Evolutionary conservation across 441 rosid genomes (phyloP), one percentile per base, ranked within the genome.

Genomic region (Populus trichocarpa): DNA sequence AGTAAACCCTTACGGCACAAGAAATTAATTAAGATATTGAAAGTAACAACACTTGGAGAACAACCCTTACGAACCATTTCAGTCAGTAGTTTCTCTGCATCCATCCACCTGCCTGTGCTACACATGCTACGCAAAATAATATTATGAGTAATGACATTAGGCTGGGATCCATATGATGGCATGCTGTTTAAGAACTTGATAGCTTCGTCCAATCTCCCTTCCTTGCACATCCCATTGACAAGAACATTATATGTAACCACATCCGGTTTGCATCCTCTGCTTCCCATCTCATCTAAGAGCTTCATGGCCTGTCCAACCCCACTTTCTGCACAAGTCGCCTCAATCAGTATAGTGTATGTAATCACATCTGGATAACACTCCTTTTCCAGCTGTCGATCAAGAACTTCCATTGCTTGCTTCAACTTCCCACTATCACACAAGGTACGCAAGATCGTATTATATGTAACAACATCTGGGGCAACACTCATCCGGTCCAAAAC

Each of bases 271-370:
- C 97, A 92, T 72, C 97, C 97, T 76, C 86, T 85, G 14, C 67
- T 86, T 79, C 91, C 85, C 99, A 96, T 96, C 78, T 93, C 98
- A 78, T 96, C 97, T 11, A 93, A 61, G 75, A 96, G 91, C 92
- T 90, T 89, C 97, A 93, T 92, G 42, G 96, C 99, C 78, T 93
- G 90, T 1, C 59, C 89, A 73, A 96, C 95, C 74, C 98, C 97
- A 35, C 85, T 84, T 83, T 92, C 97, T 79, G 82, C 88, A 73
- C 97, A 96, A 74, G 96, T 92, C 22, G 94, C 32, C 98, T 93
- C 95, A 10, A 93, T 93, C 82, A 96, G 81, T 77, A 92, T 93
- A 20, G 98, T 96, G 75, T 92, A 96, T 1, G 97, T 92, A 40
- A 91, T 85, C 46, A 90, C 95, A 84, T 93, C 95, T 0, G 97